Percentiles rank a stretch among this genome's conserved stretches.
Conservation (phyloP, 2,329 filamentous ascomycete species). For the Raffaelea deltoideospora region DNA sequence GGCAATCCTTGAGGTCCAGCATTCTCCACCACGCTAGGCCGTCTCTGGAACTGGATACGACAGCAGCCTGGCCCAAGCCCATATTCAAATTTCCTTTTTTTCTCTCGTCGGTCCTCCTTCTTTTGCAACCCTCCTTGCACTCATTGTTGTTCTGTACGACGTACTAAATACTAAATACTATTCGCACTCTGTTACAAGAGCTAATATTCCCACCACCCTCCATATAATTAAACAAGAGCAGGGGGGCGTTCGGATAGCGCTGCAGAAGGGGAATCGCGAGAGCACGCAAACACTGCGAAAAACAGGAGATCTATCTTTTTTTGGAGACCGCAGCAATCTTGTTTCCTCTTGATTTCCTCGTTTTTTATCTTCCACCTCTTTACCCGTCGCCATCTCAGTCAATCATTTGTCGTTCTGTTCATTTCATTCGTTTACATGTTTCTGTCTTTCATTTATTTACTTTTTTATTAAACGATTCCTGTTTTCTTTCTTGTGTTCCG, state of each 20-base stretch:
- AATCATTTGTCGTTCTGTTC: slow-evolving; percentile 13
- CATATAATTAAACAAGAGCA: too few species aligned
- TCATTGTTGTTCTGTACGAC: neutral
- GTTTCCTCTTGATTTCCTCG: neutral
- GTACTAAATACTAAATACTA: slow-evolving; percentile 6
- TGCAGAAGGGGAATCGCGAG: too few species aligned
- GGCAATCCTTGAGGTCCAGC: too few species aligned
- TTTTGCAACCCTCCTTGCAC: neutral
- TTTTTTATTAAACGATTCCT: too few species aligned
- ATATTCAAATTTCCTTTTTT: slow-evolving; percentile 7
- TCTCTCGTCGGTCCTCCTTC: neutral
- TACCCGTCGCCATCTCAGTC: too few species aligned
- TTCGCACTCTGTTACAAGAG: too few species aligned
- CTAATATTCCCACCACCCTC: too few species aligned
- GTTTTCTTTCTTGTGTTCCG: too few species aligned
- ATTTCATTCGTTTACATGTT: slow-evolving; percentile 8
- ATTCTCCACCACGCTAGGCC: slow-evolving; percentile 1
- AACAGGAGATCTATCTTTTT: too few species aligned
- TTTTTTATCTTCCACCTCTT: slow-evolving; percentile 11
- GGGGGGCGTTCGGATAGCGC: too few species aligned
- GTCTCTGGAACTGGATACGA: slow-evolving; percentile 2
- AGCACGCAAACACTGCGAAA: too few species aligned
- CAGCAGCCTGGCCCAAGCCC: slow-evolving; percentile 1
- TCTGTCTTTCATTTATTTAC: too few species aligned
- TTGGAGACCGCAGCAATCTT: neutral